These are phyloP conservation scores for Coemansia sp. DNA, from an alignment of 192 early-diverging fungal species.

Conservation along the genomic window DNA sequence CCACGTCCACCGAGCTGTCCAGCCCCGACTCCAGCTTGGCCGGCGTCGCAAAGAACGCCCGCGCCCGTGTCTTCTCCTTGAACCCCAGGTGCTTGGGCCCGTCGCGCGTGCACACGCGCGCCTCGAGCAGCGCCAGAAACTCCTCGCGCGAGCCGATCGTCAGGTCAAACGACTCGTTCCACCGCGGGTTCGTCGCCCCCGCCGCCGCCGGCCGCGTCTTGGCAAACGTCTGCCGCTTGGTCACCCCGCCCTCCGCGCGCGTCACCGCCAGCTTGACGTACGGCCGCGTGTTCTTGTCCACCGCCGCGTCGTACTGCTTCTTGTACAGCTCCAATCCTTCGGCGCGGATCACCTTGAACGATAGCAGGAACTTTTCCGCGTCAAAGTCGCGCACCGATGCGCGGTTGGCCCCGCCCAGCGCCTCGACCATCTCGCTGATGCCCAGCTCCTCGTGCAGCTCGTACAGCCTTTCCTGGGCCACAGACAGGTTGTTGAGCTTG, in stretches of 20 bases:
- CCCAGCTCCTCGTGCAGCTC: constrained; percentile 46
- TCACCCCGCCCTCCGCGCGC: constrained; percentile 34
- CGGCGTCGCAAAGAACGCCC: constrained; percentile 58
- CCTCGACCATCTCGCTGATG: constrained; percentile 26
- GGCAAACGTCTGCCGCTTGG: constrained; percentile 57
- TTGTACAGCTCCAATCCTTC: constrained; percentile 63
- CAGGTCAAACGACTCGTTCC: constrained; percentile 75
- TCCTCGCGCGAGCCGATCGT: constrained; percentile 50
- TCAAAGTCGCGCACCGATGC: constrained; percentile 20
- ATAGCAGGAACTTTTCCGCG: constrained; percentile 52
- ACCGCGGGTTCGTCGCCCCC: constrained; percentile 61
- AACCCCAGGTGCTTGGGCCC: constrained; percentile 45
- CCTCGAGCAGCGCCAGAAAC: constrained; percentile 32
- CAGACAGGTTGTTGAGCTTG: constrained; percentile 48
- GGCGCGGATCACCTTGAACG: constrained; percentile 65
- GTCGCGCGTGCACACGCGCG: constrained; percentile 48
- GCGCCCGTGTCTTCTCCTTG: constrained; percentile 55
- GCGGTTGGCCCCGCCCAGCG: constrained; percentile 38
- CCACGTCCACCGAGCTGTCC: constrained; percentile 65
- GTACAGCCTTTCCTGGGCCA: constrained; percentile 38
- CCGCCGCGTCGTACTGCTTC: constrained; percentile 51
- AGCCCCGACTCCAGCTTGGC: constrained; percentile 25
- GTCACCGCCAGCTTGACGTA: constrained; percentile 60
- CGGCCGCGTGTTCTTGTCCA: constrained; percentile 37
- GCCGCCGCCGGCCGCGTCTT: constrained; percentile 50